Base-by-base conservation (phyloP, 2,329 filamentous ascomycete genomes). In the Aspergillus transmontanensis region DNA sequence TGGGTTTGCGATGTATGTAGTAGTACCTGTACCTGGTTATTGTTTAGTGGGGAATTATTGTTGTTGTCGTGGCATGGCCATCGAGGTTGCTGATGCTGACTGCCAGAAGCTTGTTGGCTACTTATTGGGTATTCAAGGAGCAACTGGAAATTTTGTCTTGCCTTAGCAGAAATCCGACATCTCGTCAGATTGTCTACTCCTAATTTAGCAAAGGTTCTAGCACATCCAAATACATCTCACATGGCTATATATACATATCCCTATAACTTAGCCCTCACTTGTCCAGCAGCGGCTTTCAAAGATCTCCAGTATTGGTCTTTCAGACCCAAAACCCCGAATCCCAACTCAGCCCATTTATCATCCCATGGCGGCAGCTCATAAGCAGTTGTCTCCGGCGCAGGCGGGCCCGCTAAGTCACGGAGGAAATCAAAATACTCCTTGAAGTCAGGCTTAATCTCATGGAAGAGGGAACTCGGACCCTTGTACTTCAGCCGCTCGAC, bases 391-490 rank as follows among this genome's bases (percentile, higher is more conserved):
- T 74, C 78, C 5, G 70, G 62, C 0, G 72, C 74, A 7, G 80
- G 77, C 1, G 78, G 72, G 0, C 80, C 80, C 1, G 80, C 79
- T 19, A 82, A 70, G 0, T 67, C 69, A 2, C 76, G 68, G 30
- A 82, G 66, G 12, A 76, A 74, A 60, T 79, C 75, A 57, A 81
- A 82, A 60, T 78, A 81, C 0, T 71, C 72, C 26, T 75, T 71
- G 41, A 80, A 81, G 59, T 82, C 72, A 16, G 70, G 67, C 50
- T 66, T 68, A 21, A 75, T 64, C 21, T 70, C 69, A 21, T 69
- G 68, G 34, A 75, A 75, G 0, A 65, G 32, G 1, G 66, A 56
- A 11, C 58, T 64, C 14, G 70, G 61, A 0, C 70, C 71, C 34
- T 71, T 69, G 7, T 64, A 65, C 51, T 68, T 64, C 23, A 72